Percentiles rank a stretch among this genome's conserved stretches.
Evolutionary conservation across 257 asterid genomes (phyloP).

Genomic region (Jacaranda mimosifolia): DNA sequence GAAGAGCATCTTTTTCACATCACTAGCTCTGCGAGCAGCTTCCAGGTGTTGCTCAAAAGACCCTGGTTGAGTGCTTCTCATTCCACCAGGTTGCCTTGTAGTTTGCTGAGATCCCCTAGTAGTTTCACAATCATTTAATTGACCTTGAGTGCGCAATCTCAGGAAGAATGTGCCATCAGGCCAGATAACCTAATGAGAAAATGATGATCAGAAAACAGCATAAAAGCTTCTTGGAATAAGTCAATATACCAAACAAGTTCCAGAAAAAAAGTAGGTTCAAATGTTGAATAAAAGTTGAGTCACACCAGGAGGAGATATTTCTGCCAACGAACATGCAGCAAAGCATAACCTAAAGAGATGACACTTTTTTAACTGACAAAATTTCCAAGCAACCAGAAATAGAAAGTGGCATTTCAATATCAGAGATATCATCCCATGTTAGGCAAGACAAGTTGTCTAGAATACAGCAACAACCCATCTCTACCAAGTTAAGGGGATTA

Average conservation of each 20-base stretch:
- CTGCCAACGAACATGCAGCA: not conserved
- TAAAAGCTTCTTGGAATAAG: slow-evolving; percentile 22
- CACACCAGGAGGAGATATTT: not conserved
- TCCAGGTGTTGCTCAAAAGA: slow-evolving; percentile 96
- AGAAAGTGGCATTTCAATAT: not conserved
- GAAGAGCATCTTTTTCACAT: slow-evolving; percentile 85
- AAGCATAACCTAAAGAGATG: slow-evolving; percentile 13
- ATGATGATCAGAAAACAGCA: slow-evolving; percentile 27
- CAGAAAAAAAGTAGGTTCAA: not conserved
- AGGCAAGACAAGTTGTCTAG: slow-evolving; percentile 16
- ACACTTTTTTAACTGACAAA: not conserved
- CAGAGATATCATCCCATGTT: not conserved
- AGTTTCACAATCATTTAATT: slow-evolving; percentile 48
- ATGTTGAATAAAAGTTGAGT: slow-evolving; percentile 3
- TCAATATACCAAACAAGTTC: slow-evolving; percentile 16
- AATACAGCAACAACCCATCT: slow-evolving; percentile 9
- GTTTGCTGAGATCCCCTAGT: slow-evolving; percentile 49
- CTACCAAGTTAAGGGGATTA: slow-evolving; percentile 15
- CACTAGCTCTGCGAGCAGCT: slow-evolving; percentile 95
- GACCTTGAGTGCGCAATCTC: slow-evolving; percentile 55
- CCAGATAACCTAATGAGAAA: slow-evolving; percentile 79
- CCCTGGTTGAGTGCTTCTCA: slow-evolving; percentile 62
- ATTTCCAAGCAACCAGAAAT: not conserved
- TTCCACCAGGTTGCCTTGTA: slow-evolving; percentile 48
- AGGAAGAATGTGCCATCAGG: slow-evolving; percentile 88